phyloP scores from a whole-genome alignment of 768 basidiomycete genomes.

The Pulveroboletus sp. region DNA sequence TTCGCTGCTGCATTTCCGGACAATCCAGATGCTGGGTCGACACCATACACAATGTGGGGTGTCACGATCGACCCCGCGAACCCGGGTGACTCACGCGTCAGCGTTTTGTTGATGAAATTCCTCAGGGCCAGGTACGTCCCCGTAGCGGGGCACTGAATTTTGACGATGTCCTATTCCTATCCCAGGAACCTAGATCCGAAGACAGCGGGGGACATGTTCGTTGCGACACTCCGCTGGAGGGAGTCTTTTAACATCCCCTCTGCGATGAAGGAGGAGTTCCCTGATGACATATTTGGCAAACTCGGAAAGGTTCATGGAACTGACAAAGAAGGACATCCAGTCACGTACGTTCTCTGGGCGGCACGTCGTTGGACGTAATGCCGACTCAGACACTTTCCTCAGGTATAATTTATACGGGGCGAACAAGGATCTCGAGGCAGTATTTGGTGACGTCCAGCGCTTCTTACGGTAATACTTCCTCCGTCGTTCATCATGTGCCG shows the following conservation, averaged over 20 bases:
- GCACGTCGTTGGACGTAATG: background rate
- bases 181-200: constrained; percentile 47
- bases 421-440: constrained; percentile 57
- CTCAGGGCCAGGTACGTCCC: constrained; percentile 48
- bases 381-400: background rate
- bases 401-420: constrained; percentile 83
- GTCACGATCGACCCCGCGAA: constrained; percentile 58
- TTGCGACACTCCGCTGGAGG: constrained; percentile 69
- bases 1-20: constrained; percentile 61
- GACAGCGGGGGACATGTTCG: constrained; percentile 62
- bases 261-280: constrained; percentile 56
- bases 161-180: background rate
- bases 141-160: background rate
- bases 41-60: constrained; percentile 64
- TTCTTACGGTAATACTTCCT: constrained; percentile 58
- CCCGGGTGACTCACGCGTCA: constrained; percentile 58
- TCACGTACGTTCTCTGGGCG: constrained; percentile 50
- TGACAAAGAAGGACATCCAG: constrained; percentile 69
- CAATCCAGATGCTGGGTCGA: constrained; percentile 45
- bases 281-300: constrained; percentile 57
- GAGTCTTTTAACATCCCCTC: constrained; percentile 60
- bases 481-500: background rate
- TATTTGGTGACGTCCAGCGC: constrained; percentile 72
- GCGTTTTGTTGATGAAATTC: constrained; percentile 80
- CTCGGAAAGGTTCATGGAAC: constrained; percentile 62